Evolutionary conservation across 1,284 basidiomycete genomes (phyloP), one percentile per base, ranked within the genome.

Genomic region (Cystobasidium slooffiae): DNA sequence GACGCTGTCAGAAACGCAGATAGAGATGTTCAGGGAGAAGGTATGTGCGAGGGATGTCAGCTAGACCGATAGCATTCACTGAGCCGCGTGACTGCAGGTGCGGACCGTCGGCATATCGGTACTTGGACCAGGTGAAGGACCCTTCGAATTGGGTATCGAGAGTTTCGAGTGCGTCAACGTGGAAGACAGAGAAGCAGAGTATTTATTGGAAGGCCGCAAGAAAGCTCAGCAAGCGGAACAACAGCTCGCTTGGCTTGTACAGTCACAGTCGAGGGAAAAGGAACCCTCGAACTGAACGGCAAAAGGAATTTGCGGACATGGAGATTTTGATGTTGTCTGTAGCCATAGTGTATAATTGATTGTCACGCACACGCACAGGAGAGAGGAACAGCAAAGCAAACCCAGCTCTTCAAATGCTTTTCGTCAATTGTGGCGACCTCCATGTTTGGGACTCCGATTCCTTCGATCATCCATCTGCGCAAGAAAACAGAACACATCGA

Each of bases 81-180:
- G 24, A n/a, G 5, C 8, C 51, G 22, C 20, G 47, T 16, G 51
- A 9, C 16, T 16, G 22, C 20, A 72, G 69, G 69, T 96, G 14
- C 86, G 90, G 67, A 92, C 90, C 16, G 85, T 96, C 16, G 94
- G 94, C 3, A 89, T 96, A 44, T 92, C 91, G 0, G 83, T 94
- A 16, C 83, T 94, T 7, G 92, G 92, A 14, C 79, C 79, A 39
- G 65, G 66, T 12, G 66, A 68, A 64, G 73, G 66, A 20, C 75
- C 68, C 20, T 75, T 75, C 63, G 75, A 75, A 43, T 56, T 75
- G 20, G 75, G 75, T 18, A 22, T 75, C n/a, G 75, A 75, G 31
- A 65, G 70, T 44, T 73, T 73, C 44, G 70, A 73, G 37, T 73
- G 70, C 31, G 63, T 73, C 41, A 73, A 73, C 44, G 70, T 73